phyloP scores from a whole-genome alignment of 371 early-diverging fungal genomes.

The Dichotomocladium elegans region DNA sequence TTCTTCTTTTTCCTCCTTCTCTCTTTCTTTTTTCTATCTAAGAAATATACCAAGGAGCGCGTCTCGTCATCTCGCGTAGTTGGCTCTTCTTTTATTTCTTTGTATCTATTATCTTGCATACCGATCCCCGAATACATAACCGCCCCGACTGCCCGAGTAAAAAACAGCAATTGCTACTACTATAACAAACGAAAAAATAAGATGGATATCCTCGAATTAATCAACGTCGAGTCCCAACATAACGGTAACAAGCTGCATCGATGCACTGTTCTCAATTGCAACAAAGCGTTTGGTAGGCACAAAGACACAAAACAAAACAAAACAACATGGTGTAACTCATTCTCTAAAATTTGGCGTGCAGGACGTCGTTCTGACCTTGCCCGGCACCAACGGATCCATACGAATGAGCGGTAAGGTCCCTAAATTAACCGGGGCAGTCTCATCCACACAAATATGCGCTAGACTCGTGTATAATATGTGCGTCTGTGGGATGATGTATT shows the following conservation, averaged over 20 bases:
- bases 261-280: conserved; percentile 62
- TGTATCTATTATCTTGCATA: conserved; percentile 1
- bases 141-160: too few species aligned
- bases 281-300: conserved; percentile 61
- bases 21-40: not conserved
- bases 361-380: conserved; percentile 69
- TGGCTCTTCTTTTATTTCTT: not conserved
- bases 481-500: too few species aligned
- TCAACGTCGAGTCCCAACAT: conserved; percentile 52
- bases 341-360: not conserved
- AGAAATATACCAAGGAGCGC: not conserved
- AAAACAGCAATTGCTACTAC: not conserved
- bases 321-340: not conserved
- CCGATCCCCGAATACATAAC: too few species aligned
- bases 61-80: conserved; percentile 1
- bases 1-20: not conserved
- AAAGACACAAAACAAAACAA: not conserved
- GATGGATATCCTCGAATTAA: conserved; percentile 70
- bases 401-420: conserved; percentile 51
- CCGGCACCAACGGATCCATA: conserved; percentile 77
- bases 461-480: too few species aligned
- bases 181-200: conserved; percentile 2
- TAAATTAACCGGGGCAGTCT: not conserved
- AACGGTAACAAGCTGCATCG: conserved; percentile 48
- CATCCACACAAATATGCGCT: too few species aligned